phyloP scores from a whole-genome alignment of 2,329 filamentous ascomycete genomes.

The Calonectria leucothoes region DNA sequence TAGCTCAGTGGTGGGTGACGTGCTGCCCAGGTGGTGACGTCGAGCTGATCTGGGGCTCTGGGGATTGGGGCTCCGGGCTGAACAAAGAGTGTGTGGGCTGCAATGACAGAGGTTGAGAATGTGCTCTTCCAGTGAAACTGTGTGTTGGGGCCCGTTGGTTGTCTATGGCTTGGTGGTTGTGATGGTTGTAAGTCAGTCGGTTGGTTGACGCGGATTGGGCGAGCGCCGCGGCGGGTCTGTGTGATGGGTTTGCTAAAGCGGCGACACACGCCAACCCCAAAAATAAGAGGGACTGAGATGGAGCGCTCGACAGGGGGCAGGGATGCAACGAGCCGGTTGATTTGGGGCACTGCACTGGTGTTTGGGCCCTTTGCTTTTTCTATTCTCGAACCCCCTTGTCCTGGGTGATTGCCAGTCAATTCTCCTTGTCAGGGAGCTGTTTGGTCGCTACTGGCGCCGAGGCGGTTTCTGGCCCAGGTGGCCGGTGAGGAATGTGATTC shows the following conservation, averaged over 20 bases:
- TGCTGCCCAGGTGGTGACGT: slow-evolving; percentile 12
- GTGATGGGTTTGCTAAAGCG: slow-evolving; percentile 41
- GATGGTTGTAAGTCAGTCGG: slow-evolving; percentile 40
- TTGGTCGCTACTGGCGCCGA: slow-evolving; percentile 42
- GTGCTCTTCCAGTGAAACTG: slow-evolving; percentile 15
- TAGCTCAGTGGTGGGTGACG: slow-evolving; percentile 17
- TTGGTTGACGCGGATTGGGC: slow-evolving; percentile 37
- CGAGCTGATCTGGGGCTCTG: slow-evolving; percentile 18
- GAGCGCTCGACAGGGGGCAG: slow-evolving; percentile 32
- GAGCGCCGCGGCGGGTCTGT: slow-evolving; percentile 26
- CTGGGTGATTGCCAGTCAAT: slow-evolving; percentile 29
- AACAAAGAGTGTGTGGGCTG: slow-evolving; percentile 24
- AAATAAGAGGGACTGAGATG: slow-evolving; percentile 17
- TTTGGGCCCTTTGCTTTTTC: slow-evolving; percentile 37
- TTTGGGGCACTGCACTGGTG: slow-evolving; percentile 18
- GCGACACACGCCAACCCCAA: slow-evolving; percentile 37
- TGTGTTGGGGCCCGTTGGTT: slow-evolving; percentile 28
- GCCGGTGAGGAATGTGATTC: slow-evolving; percentile 45
- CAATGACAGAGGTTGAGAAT: slow-evolving; percentile 27
- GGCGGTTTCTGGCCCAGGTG: slow-evolving; percentile 43
- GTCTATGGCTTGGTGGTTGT: slow-evolving; percentile 31
- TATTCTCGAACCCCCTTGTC: slow-evolving; percentile 41
- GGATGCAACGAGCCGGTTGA: slow-evolving; percentile 20
- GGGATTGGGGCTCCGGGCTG: slow-evolving; percentile 25
- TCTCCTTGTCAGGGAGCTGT: slow-evolving; percentile 36